Percentiles rank a stretch among this genome's conserved stretches.
Conservation (phyloP, 2,329 filamentous ascomycete species). For the Fusarium odoratissimum region DNA sequence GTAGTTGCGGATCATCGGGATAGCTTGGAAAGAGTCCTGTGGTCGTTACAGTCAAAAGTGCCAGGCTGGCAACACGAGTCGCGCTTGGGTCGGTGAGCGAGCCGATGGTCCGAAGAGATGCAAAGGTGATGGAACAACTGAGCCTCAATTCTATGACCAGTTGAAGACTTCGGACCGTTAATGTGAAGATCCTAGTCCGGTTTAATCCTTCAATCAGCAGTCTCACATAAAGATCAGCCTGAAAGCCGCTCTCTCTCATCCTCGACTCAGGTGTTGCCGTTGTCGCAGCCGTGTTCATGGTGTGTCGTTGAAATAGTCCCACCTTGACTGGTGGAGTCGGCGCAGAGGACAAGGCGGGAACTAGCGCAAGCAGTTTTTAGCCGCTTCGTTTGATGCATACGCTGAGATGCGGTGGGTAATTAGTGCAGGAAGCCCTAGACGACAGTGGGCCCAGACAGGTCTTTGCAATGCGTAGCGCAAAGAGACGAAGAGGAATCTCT, state of each 20-base stretch:
- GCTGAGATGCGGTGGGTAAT: slow-evolving; percentile 16
- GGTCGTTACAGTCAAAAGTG: slow-evolving; percentile 1
- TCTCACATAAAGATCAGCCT: slow-evolving; percentile 14
- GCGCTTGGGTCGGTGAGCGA: slow-evolving; percentile 29
- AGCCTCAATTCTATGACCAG: background rate
- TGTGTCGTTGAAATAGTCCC: slow-evolving; percentile 46
- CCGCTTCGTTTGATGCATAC: slow-evolving; percentile 48
- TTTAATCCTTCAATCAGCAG: slow-evolving; percentile 1
- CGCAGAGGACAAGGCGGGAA: slow-evolving; percentile 43
- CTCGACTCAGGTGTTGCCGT: slow-evolving; percentile 18
- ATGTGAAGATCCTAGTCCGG: background rate
- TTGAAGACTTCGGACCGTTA: background rate
- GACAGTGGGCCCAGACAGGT: slow-evolving; percentile 25
- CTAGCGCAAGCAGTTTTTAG: slow-evolving; percentile 45
- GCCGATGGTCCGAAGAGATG: slow-evolving; percentile 21
- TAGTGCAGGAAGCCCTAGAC: slow-evolving; percentile 12
- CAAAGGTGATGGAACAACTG: background rate
- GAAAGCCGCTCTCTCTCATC: background rate
- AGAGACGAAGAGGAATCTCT: slow-evolving; percentile 10
- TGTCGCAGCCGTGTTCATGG: slow-evolving; percentile 41
- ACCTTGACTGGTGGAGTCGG: slow-evolving; percentile 33
- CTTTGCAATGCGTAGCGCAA: slow-evolving; percentile 23
- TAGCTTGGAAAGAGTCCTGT: background rate
- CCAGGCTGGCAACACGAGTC: slow-evolving; percentile 27
- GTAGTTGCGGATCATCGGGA: slow-evolving; percentile 26